Percentiles rank a stretch among this genome's conserved stretches.
Evolutionary conservation across 2,329 filamentous ascomycete species (phyloP).

Genomic region (Pseudogymnoascus sp.): DNA sequence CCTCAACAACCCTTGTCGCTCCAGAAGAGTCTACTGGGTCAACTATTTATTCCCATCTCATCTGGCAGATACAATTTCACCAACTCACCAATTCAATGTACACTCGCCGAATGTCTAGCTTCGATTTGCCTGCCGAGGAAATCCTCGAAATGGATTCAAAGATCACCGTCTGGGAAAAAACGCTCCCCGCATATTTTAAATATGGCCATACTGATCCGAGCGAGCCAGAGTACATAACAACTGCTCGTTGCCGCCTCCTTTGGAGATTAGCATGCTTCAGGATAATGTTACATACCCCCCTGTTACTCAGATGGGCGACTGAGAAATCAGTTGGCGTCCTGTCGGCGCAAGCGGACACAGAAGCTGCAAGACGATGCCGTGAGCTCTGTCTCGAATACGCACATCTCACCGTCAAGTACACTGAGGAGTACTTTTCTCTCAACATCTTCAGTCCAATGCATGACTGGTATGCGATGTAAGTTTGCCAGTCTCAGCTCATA

Average conservation of each 20-base stretch:
- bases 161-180: constrained; percentile 25
- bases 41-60: constrained; percentile 3
- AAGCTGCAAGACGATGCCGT: constrained; percentile 16
- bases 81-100: constrained; percentile 16
- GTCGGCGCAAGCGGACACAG: background rate
- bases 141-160: constrained; percentile 28
- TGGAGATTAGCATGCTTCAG: constrained; percentile 5
- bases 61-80: constrained; percentile 8
- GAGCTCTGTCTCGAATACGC: constrained; percentile 29
- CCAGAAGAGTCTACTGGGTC: constrained; percentile 15
- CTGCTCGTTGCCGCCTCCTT: background rate
- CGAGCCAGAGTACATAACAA: constrained; percentile 16
- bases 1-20: background rate
- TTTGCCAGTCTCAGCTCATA: background rate
- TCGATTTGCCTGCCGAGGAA: constrained; percentile 21
- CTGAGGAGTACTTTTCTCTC: constrained; percentile 26
- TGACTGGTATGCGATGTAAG: constrained; percentile 27
- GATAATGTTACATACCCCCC: background rate
- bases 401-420: constrained; percentile 25
- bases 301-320: constrained; percentile 7
- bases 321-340: background rate
- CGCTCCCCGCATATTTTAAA: constrained; percentile 25
- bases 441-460: constrained; percentile 25
- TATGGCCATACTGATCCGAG: constrained; percentile 13
- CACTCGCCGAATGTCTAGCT: constrained; percentile 19